phyloP scores from a whole-genome alignment of 164 flowering plant genomes.

The Umbellularia californica region DNA sequence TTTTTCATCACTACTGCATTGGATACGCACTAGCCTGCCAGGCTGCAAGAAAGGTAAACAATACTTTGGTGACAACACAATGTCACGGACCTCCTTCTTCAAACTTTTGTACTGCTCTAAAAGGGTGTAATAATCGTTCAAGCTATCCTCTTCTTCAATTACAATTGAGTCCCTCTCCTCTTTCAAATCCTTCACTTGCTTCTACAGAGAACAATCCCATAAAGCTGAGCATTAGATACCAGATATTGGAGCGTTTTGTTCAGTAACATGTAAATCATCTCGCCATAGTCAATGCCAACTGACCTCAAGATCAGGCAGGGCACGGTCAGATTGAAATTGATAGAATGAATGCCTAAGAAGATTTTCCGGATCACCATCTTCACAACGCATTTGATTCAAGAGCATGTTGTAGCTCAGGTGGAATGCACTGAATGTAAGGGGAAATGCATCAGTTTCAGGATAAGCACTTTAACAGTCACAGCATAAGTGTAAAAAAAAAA shows the following conservation, averaged over 20 bases:
- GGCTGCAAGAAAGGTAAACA: slow-evolving; percentile 90
- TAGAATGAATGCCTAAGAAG: slow-evolving; percentile 90
- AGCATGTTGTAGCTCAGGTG: slow-evolving; percentile 98
- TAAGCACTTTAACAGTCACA: neutral
- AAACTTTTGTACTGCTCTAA: slow-evolving; percentile 62
- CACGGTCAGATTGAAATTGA: slow-evolving; percentile 96
- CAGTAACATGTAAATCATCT: neutral
- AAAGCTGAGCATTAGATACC: neutral
- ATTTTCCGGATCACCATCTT: slow-evolving; percentile 92
- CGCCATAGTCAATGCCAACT: slow-evolving; percentile 16
- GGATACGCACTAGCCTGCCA: slow-evolving; percentile 70
- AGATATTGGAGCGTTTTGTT: neutral
- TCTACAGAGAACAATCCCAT: slow-evolving; percentile 40
- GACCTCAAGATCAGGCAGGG: slow-evolving; percentile 93
- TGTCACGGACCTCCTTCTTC: slow-evolving; percentile 78
- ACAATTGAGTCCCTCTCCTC: slow-evolving; percentile 83
- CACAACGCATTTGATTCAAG: slow-evolving; percentile 86
- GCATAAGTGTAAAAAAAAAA: neutral
- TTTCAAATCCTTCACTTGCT: slow-evolving; percentile 73
- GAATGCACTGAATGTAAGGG: slow-evolving; percentile 63
- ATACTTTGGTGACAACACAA: slow-evolving; percentile 69
- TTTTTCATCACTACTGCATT: slow-evolving; percentile 50
- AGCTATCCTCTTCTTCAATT: slow-evolving; percentile 87
- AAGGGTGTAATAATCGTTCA: slow-evolving; percentile 69
- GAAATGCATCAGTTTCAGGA: slow-evolving; percentile 6